These are phyloP conservation scores for Fraxinus floribunda DNA, from an alignment of 305 asterid species.

Conservation along the genomic window DNA sequence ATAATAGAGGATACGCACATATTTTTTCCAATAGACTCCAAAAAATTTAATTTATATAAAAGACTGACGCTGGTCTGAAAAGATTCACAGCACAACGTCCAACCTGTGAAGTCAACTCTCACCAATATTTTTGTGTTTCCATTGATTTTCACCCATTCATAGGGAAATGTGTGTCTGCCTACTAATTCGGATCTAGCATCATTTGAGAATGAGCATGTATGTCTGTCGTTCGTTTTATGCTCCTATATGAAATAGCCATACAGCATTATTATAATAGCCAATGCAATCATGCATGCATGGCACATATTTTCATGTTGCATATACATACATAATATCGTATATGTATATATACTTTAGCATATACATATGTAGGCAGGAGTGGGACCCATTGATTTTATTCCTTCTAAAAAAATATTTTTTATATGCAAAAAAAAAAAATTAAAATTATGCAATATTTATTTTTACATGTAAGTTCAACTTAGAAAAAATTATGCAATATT, in stretches of 20 bases:
- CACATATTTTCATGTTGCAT: too few relatives aligned
- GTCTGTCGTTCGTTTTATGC: slow-evolving; percentile 61
- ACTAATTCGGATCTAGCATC: slow-evolving; percentile 80
- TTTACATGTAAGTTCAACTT: too few relatives aligned
- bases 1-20: not conserved
- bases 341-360: too few relatives aligned
- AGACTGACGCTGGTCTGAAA: not conserved
- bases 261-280: too few relatives aligned
- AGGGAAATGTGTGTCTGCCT: slow-evolving; percentile 38
- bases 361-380: too few relatives aligned
- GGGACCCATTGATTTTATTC: too few relatives aligned
- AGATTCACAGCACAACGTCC: not conserved
- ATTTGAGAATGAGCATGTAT: slow-evolving; percentile 64
- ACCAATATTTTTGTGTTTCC: not conserved
- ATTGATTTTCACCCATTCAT: not conserved
- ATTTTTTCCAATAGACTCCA: not conserved
- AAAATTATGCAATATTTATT: too few relatives aligned
- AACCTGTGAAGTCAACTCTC: not conserved
- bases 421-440: too few relatives aligned
- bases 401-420: too few relatives aligned
- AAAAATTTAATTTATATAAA: not conserved
- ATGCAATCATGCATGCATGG: not conserved
- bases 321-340: too few relatives aligned
- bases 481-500: too few relatives aligned
- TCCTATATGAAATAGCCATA: slow-evolving; percentile 2